These are phyloP conservation scores for Candida ulmi DNA, from an alignment of 805 yeast genomes.

Conservation along the genomic window DNA sequence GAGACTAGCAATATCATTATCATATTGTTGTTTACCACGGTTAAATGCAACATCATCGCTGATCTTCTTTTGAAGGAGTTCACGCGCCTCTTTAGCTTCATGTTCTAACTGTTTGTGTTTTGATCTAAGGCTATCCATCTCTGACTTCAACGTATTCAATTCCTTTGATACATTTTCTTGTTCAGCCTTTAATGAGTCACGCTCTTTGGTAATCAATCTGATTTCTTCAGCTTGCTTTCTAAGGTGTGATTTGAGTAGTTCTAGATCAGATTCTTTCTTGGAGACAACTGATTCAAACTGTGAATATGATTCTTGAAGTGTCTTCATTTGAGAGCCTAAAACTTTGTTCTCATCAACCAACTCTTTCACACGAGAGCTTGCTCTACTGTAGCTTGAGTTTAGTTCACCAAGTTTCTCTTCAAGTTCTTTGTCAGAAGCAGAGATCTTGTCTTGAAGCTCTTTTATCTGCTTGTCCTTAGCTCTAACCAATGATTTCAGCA, in stretches of 20 bases:
- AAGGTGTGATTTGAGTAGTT: conserved; percentile 22
- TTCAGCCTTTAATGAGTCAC: conserved; percentile 25
- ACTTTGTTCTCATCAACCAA: conserved; percentile 39
- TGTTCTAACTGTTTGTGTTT: conserved; percentile 36
- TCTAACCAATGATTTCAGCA: conserved; percentile 22
- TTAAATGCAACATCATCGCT: conserved; percentile 38
- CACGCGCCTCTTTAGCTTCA: conserved; percentile 38
- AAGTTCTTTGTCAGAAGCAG: conserved; percentile 26
- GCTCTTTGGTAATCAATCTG: conserved; percentile 23
- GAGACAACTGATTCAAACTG: conserved; percentile 30
- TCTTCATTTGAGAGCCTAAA: conserved; percentile 34
- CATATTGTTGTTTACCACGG: conserved; percentile 39
- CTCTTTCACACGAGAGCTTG: conserved; percentile 32
- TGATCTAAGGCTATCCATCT: conserved; percentile 18
- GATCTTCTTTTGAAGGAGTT: conserved; percentile 35
- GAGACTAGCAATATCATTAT: conserved; percentile 33
- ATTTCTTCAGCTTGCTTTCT: conserved; percentile 23
- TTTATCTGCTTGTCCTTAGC: conserved; percentile 31
- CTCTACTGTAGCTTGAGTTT: conserved; percentile 26
- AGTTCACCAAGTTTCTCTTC: conserved; percentile 29
- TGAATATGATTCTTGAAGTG: conserved; percentile 30
- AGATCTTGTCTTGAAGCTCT: conserved; percentile 25
- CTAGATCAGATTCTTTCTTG: conserved; percentile 31
- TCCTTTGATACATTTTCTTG: conserved; percentile 23
- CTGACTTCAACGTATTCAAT: conserved; percentile 21